These are phyloP conservation scores for Dendrobium chrysotoxum DNA, from an alignment of 106 monocot genomes.

Conservation along the genomic window DNA sequence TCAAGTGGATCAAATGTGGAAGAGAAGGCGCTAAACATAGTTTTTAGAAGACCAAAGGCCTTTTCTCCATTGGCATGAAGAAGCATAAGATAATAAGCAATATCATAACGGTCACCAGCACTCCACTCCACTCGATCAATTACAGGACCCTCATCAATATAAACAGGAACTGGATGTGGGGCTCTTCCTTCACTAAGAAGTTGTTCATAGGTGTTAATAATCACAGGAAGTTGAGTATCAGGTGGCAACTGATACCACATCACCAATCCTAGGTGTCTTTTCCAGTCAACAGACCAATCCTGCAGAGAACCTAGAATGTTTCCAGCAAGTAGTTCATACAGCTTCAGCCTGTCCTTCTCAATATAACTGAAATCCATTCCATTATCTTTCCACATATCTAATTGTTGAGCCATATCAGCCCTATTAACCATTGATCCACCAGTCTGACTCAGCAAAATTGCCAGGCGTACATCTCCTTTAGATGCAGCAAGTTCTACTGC, in stretches of 20 bases:
- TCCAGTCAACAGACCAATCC: slow-evolving; percentile 80
- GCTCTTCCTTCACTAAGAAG: slow-evolving; percentile 72
- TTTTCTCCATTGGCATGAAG: slow-evolving; percentile 76
- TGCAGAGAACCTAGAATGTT: slow-evolving; percentile 64
- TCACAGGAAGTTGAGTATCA: slow-evolving; percentile 56
- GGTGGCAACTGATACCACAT: slow-evolving; percentile 94
- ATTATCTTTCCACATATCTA: slow-evolving; percentile 84
- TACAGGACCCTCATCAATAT: slow-evolving; percentile 79
- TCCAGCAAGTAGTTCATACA: slow-evolving; percentile 88
- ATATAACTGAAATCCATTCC: slow-evolving; percentile 83
- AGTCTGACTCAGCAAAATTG: slow-evolving; percentile 76
- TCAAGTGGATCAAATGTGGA: slow-evolving; percentile 89
- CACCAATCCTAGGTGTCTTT: slow-evolving; percentile 71
- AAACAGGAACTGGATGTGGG: slow-evolving; percentile 88
- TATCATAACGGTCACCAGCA: slow-evolving; percentile 69
- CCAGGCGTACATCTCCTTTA: slow-evolving; percentile 80
- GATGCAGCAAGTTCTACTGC: slow-evolving; percentile 87
- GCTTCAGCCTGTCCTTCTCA: slow-evolving; percentile 63
- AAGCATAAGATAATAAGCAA: slow-evolving; percentile 96
- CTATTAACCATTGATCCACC: slow-evolving; percentile 82
- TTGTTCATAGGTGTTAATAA: slow-evolving; percentile 73
- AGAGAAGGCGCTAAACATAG: slow-evolving; percentile 88
- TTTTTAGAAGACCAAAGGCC: slow-evolving; percentile 49
- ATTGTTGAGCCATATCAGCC: slow-evolving; percentile 66
- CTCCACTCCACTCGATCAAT: slow-evolving; percentile 50